phyloP scores from a whole-genome alignment of 805 yeast species.

The Saccharomycopsis vini region DNA sequence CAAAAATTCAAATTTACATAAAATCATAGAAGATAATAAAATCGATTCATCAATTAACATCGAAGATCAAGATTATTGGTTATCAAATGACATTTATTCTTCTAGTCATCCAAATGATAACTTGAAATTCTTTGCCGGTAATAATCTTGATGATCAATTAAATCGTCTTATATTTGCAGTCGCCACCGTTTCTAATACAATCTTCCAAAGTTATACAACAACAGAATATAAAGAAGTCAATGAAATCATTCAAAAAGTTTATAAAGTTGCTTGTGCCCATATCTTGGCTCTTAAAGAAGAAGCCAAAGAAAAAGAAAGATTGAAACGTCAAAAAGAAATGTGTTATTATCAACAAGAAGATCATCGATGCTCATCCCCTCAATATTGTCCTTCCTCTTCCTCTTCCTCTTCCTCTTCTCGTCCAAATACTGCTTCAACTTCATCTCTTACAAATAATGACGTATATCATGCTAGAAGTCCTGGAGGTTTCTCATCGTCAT shows the following conservation, averaged over 20 bases:
- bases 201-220: conserved; percentile 14
- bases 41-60: no score
- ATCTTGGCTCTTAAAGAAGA: conserved; percentile 19
- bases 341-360: conserved; percentile 2
- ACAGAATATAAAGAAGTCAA: conserved; percentile 16
- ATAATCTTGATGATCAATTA: conserved; percentile 8
- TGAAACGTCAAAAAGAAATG: conserved; percentile 1
- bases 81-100: neutral
- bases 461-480: neutral
- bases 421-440: neutral
- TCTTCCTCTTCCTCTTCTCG: neutral
- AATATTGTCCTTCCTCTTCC: neutral
- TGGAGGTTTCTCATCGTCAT: conserved; percentile 14
- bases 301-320: conserved; percentile 11
- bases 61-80: no score
- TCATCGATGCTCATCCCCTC: no score
- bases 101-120: conserved; percentile 2
- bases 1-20: neutral
- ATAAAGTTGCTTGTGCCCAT: conserved; percentile 17
- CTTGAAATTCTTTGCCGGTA: conserved; percentile 1
- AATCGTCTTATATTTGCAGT: conserved; percentile 13
- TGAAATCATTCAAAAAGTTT: conserved; percentile 13
- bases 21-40: conserved; percentile 13
- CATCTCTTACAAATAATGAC: neutral
- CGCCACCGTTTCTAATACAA: conserved; percentile 17